Conservation (phyloP, 305 asterid genomes). For the Salvia sclarea region DNA sequence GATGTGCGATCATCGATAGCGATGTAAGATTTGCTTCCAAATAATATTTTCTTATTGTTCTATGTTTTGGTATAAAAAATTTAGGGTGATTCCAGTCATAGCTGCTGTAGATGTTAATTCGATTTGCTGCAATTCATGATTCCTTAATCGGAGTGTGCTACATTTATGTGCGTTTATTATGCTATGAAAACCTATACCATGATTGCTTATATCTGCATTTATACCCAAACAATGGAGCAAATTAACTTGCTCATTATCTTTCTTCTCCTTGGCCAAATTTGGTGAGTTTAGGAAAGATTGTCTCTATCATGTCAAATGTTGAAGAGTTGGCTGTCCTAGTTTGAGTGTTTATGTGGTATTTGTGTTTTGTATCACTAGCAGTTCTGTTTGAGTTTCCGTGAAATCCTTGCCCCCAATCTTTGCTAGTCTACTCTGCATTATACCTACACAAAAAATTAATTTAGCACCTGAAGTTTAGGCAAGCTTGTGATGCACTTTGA, state of each 20-base stretch:
- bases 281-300: conserved; percentile 8
- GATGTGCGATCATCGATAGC: conserved; percentile 35
- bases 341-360: neutral
- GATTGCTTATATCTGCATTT: conserved; percentile 19
- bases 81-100: conserved; percentile 4
- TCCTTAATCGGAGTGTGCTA: conserved; percentile 7
- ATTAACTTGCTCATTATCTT: neutral
- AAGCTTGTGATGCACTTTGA: neutral
- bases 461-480: neutral
- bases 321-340: neutral
- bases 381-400: neutral
- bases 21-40: conserved; percentile 31
- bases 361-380: neutral
- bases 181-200: neutral
- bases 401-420: neutral
- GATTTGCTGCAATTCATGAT: neutral
- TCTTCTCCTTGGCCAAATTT: conserved; percentile 1
- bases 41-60: neutral
- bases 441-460: neutral
- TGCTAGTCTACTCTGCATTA: neutral
- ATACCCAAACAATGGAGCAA: neutral
- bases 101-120: conserved; percentile 5
- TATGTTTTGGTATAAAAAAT: neutral
- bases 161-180: conserved; percentile 8
- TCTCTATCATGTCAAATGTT: neutral